phyloP scores from a whole-genome alignment of 176 grass and related monocot genomes.

The Cocos nucifera region DNA sequence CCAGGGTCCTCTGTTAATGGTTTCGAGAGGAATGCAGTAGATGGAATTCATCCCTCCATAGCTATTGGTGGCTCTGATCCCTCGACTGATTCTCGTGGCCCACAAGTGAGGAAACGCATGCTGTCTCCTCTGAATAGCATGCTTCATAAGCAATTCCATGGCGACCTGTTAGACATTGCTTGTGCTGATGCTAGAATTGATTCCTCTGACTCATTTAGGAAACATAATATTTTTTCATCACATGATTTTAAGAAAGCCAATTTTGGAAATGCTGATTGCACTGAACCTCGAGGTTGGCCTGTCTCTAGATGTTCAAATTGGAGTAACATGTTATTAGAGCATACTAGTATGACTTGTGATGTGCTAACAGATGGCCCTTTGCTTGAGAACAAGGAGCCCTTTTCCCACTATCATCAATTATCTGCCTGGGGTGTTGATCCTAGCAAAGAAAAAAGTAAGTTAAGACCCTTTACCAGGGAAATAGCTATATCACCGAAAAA shows the following conservation, averaged over 20 bases:
- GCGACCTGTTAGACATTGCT: constrained; percentile 62
- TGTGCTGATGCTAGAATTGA: constrained; percentile 19
- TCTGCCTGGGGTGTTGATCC: neutral
- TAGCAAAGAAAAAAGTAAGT: constrained; percentile 4
- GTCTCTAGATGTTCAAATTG: constrained; percentile 14
- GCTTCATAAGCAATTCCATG: constrained; percentile 41
- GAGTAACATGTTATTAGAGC: constrained; percentile 10
- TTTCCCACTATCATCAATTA: constrained; percentile 28
- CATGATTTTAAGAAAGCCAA: constrained; percentile 76
- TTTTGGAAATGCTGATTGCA: constrained; percentile 30
- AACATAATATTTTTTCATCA: constrained; percentile 27
- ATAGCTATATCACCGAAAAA: constrained; percentile 32
- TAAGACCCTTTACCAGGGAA: constrained; percentile 24
- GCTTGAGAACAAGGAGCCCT: constrained; percentile 37
- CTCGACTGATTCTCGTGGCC: constrained; percentile 21
- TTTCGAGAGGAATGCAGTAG: constrained; percentile 25
- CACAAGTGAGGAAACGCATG: constrained; percentile 64
- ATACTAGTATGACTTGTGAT: constrained; percentile 25
- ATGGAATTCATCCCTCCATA: constrained; percentile 39
- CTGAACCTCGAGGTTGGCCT: constrained; percentile 24
- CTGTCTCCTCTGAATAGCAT: constrained; percentile 61
- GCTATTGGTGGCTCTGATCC: constrained; percentile 26
- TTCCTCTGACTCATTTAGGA: constrained; percentile 14
- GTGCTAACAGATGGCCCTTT: constrained; percentile 67
- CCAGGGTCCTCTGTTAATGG: constrained; percentile 1